Evolutionary conservation across 805 yeast genomes (phyloP).

Genomic region (Ogataea haglerorum): DNA sequence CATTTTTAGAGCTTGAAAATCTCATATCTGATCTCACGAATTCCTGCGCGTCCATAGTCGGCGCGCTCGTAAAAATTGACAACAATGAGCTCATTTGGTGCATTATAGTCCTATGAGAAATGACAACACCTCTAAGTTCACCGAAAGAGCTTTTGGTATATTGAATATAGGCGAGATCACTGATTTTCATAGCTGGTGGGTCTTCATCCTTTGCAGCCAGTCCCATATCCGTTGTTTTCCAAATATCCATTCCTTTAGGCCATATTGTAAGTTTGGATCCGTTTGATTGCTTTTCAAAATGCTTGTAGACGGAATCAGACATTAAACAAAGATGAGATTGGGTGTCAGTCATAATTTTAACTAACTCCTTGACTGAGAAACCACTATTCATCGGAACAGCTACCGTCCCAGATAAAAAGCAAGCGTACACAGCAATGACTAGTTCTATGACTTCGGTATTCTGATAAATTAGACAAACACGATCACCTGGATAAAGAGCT

Average conservation of each 20-base stretch:
- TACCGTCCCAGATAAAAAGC: conserved; percentile 88
- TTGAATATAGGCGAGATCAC: conserved; percentile 91
- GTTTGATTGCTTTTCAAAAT: conserved; percentile 59
- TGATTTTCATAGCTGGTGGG: conserved; percentile 64
- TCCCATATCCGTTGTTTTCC: conserved; percentile 89
- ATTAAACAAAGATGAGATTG: conserved; percentile 75
- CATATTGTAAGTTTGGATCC: conserved; percentile 35
- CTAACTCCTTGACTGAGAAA: conserved; percentile 63
- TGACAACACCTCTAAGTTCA: conserved; percentile 87
- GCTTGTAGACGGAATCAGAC: conserved; percentile 75
- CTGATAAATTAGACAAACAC: conserved; percentile 80
- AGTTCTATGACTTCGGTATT: conserved; percentile 83
- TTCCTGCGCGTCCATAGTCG: conserved; percentile 37
- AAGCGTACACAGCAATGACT: conserved; percentile 81
- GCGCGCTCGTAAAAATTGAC: conserved; percentile 62
- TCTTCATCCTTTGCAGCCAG: conserved; percentile 54
- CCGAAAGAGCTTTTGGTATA: conserved; percentile 88
- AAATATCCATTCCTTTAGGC: conserved; percentile 71
- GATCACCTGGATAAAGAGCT: conserved; percentile 72
- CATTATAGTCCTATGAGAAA: conserved; percentile 82
- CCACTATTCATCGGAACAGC: conserved; percentile 90
- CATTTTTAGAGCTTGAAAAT: conserved; percentile 45
- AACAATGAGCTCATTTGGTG: conserved; percentile 83
- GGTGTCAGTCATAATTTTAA: conserved; percentile 67
- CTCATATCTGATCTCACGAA: conserved; percentile 54